Evolutionary conservation across 305 asterid species (phyloP).

Genomic region (Ilex paraguariensis): DNA sequence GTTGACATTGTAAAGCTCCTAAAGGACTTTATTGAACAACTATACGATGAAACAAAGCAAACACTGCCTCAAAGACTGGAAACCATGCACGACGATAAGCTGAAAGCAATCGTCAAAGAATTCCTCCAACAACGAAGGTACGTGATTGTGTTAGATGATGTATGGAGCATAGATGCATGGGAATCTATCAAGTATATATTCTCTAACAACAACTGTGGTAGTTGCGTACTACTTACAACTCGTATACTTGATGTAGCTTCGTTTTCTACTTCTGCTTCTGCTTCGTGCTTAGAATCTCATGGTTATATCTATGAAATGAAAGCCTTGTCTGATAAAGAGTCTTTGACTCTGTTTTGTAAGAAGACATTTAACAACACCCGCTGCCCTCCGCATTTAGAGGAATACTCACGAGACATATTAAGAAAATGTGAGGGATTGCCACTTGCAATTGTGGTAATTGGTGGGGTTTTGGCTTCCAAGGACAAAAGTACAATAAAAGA

Average conservation of each 20-base stretch:
- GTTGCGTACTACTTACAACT: conserved; percentile 15
- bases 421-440: conserved; percentile 28
- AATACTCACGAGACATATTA: conserved; percentile 14
- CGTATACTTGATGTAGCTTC: conserved; percentile 7
- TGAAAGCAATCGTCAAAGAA: conserved; percentile 8
- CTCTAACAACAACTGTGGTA: conserved; percentile 8
- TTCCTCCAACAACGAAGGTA: conserved; percentile 9
- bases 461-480: conserved; percentile 29
- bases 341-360: conserved; percentile 15
- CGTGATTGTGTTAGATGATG: conserved; percentile 20
- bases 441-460: conserved; percentile 27
- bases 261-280: too few relatives aligned
- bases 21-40: conserved; percentile 9
- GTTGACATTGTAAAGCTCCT: conserved; percentile 8
- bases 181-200: conserved; percentile 8
- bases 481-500: conserved; percentile 8
- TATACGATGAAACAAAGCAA: conserved; percentile 4
- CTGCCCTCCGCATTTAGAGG: conserved; percentile 21
- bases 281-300: not conserved
- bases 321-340: conserved; percentile 9
- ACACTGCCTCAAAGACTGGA: conserved; percentile 11
- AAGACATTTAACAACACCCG: conserved; percentile 6
- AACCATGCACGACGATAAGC: conserved; percentile 3
- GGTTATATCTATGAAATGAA: conserved; percentile 1
- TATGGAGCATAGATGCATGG: conserved; percentile 12